These are phyloP conservation scores for Pseudoneurospora amorphoporcata DNA, from an alignment of 495 filamentous ascomycete genomes.

Conservation along the genomic window DNA sequence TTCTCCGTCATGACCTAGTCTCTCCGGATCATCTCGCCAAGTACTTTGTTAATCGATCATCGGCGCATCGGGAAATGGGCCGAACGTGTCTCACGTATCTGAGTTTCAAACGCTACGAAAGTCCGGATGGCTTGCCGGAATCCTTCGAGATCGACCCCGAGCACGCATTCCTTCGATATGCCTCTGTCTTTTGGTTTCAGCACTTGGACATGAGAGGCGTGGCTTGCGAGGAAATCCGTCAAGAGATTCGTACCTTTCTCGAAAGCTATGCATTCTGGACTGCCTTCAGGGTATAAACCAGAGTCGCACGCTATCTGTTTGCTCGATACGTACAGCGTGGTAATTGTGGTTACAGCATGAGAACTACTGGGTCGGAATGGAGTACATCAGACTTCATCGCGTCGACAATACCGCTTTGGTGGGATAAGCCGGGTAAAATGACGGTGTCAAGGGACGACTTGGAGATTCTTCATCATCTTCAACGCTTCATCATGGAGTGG, in stretches of 20 bases:
- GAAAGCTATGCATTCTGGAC: neutral
- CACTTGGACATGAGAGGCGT: neutral
- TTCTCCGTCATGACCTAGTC: neutral
- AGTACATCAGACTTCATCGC: neutral
- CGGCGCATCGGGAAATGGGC: neutral
- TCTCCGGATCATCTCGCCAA: neutral
- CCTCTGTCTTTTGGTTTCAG: conserved; percentile 2
- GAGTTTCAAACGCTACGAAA: neutral
- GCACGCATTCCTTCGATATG: conserved; percentile 2
- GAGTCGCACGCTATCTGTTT: neutral
- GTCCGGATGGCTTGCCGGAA: neutral
- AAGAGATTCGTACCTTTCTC: neutral
- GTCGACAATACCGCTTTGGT: neutral
- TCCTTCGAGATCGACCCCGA: neutral
- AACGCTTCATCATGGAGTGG: conserved; percentile 2
- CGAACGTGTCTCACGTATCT: neutral
- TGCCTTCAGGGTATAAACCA: neutral
- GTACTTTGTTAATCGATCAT: neutral
- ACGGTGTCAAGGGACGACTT: neutral
- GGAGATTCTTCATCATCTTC: neutral
- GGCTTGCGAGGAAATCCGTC: neutral
- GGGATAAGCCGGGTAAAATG: neutral
- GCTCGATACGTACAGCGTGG: neutral
- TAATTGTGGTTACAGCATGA: neutral
- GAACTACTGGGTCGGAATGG: neutral